Base-by-base conservation (phyloP, 495 filamentous ascomycete species). In the Hypoxylon lenormandii region DNA sequence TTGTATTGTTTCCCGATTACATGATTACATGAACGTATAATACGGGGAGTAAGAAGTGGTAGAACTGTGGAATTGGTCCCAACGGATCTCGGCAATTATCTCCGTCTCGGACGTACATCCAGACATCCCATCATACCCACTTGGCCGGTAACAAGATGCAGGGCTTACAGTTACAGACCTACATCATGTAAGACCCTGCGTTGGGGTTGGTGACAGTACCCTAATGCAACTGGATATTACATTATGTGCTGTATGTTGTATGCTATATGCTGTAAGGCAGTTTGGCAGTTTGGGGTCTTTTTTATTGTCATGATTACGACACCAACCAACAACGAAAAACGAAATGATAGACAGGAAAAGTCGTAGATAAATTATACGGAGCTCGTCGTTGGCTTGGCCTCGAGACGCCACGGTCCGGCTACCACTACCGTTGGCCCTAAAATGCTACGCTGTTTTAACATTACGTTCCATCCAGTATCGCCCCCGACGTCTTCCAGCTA, bases 171-270 rank as follows among this genome's bases (percentile, higher is more conserved):
- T 48, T 59, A 45, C 52, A 23, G 55, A 45, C 58, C 53, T 58
- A 61, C 60, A 60, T 65, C 49, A 65, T 65, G 54, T 70, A 65
- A 70, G 66, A 64, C 66, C 55, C 50, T 60, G 66, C 54, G 52
- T 55, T 54, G 51, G 10, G 10, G 60, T 64, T 64, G 66, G 50
- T 65, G 54, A 64, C 55, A 50, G 51, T 51, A 40, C 45, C 45
- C 30, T 63, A 47, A 48, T 58, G 38, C 47, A 64, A 53, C 49
- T 55, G 30, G 30, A 47, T 48, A 55, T 49, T 49, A 59, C 54
- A 26, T 37, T 40, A 7, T 3, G n/a, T 11, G 30, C 10, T 4
- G 2, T 8, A 8, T 8, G 30, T 1, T 33, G 30, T 4, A 33
- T 11, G 30, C 10, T 4, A 1, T 8, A 8, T 8, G 30, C 6